These are phyloP conservation scores for Clonostachys sp. DNA, from an alignment of 2,329 filamentous ascomycete genomes.

Conservation along the genomic window DNA sequence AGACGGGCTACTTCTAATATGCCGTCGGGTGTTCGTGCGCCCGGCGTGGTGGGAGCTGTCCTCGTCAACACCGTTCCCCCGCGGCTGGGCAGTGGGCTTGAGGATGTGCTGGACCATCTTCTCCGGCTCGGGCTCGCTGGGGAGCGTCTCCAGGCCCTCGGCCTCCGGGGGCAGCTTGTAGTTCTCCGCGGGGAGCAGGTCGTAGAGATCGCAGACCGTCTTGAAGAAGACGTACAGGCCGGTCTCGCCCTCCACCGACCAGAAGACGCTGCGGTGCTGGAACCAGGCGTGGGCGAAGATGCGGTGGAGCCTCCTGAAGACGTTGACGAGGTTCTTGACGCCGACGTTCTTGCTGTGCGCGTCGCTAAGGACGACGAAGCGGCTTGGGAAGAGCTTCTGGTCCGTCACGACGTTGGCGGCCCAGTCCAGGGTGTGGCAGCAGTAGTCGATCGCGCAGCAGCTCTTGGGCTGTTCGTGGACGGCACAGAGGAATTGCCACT, in stretches of 20 bases:
- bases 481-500: conserved; percentile 98
- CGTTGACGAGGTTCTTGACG: conserved; percentile 84
- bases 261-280: conserved; percentile 91
- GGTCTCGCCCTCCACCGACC: conserved; percentile 86
- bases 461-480: conserved; percentile 95
- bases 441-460: conserved; percentile 98
- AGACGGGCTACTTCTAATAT: conserved; percentile 75
- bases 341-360: conserved; percentile 59
- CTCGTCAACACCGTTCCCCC: neutral
- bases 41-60: conserved; percentile 48
- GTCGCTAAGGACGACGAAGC: conserved; percentile 57
- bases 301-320: conserved; percentile 88
- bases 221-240: conserved; percentile 96
- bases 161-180: conserved; percentile 94
- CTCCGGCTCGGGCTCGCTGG: conserved; percentile 33
- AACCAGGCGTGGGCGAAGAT: conserved; percentile 99
- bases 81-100: conserved; percentile 23
- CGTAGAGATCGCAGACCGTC: conserved; percentile 89
- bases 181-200: conserved; percentile 85
- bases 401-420: conserved; percentile 92
- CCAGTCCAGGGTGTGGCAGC: conserved; percentile 98
- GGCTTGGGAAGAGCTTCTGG: conserved; percentile 90
- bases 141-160: conserved; percentile 66
- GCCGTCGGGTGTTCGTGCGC: conserved; percentile 71
- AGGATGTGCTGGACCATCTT: conserved; percentile 26